Evolutionary conservation across 2,329 filamentous ascomycete species (phyloP).

Genomic region (Aspergillaceae sp.): DNA sequence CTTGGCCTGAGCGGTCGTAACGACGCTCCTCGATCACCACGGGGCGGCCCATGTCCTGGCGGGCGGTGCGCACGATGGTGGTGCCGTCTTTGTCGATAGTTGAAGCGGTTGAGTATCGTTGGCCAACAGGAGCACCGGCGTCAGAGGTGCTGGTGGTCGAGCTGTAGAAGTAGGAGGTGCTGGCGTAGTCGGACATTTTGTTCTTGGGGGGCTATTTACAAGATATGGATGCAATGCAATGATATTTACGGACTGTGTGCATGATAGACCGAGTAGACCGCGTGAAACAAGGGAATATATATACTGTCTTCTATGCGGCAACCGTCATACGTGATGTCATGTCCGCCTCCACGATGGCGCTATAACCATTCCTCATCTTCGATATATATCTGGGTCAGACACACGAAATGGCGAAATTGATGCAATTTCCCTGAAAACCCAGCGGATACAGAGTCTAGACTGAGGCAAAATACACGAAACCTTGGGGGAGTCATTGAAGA

Average conservation of each 20-base stretch:
- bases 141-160: constrained; percentile 19
- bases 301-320: not conserved
- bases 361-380: not conserved
- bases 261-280: not conserved
- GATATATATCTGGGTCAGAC: not conserved
- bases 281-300: not conserved
- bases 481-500: no score
- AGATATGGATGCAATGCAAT: not conserved
- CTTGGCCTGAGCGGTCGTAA: constrained; percentile 26
- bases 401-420: not conserved
- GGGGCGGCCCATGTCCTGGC: constrained; percentile 27
- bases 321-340: not conserved
- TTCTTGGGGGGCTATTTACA: not conserved
- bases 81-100: constrained; percentile 25
- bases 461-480: not conserved
- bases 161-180: constrained; percentile 27
- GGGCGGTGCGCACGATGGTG: constrained; percentile 25
- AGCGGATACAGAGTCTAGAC: not conserved
- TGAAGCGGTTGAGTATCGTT: constrained; percentile 24
- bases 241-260: not conserved
- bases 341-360: not conserved
- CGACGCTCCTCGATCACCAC: constrained; percentile 25
- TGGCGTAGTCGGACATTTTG: constrained; percentile 21
- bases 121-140: constrained; percentile 20
- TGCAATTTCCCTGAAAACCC: not conserved